Percentiles rank a stretch among this genome's conserved stretches.
These are phyloP conservation scores for Tarenaya hassleriana DNA, from an alignment of 345 rosid species.

Conservation along the genomic window DNA sequence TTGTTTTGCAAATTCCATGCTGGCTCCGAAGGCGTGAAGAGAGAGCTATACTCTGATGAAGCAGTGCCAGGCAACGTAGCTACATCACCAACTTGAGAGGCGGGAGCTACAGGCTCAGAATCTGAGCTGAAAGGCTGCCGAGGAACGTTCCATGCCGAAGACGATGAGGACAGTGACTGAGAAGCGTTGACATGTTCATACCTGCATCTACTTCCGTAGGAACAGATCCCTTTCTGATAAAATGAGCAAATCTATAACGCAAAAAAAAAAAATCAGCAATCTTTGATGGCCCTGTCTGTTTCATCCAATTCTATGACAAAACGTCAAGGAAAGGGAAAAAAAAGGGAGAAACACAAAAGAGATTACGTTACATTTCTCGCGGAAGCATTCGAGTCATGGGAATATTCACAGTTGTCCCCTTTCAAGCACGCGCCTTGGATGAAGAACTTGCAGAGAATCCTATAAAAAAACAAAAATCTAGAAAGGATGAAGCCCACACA, in stretches of 20 bases:
- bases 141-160: constrained; percentile 41
- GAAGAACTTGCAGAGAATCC: constrained; percentile 80
- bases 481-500: background rate
- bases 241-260: constrained; percentile 68
- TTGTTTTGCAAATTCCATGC: constrained; percentile 33
- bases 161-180: constrained; percentile 36
- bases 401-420: constrained; percentile 89
- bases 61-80: constrained; percentile 17
- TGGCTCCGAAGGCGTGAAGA: constrained; percentile 26
- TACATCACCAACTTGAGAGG: constrained; percentile 18
- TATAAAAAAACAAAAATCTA: constrained; percentile 16
- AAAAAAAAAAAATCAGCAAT: constrained; percentile 13
- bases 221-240: constrained; percentile 84
- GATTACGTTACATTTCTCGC: constrained; percentile 47
- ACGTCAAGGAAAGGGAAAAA: background rate
- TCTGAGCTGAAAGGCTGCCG: constrained; percentile 25
- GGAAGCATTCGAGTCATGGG: constrained; percentile 71
- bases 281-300: background rate
- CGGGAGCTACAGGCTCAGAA: constrained; percentile 24
- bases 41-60: constrained; percentile 32
- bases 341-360: background rate
- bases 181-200: constrained; percentile 63
- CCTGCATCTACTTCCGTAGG: constrained; percentile 79
- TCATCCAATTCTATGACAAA: background rate
- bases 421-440: constrained; percentile 88